Conservation (phyloP, 768 basidiomycete species). For the Leccinellum luteum region DNA sequence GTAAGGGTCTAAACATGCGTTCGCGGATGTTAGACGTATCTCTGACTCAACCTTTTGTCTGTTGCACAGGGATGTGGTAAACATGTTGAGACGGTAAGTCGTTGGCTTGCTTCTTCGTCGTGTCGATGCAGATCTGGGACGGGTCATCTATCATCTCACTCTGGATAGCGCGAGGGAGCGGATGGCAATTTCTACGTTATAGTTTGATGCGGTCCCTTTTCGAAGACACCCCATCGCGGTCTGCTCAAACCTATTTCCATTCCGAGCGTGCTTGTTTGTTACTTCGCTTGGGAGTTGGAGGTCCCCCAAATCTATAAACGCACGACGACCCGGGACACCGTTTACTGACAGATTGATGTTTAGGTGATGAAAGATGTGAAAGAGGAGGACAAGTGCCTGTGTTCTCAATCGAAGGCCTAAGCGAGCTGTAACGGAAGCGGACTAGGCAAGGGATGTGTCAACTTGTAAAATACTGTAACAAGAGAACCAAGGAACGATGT, state of each 20-base stretch:
- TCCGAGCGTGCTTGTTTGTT: slow-evolving; percentile 1
- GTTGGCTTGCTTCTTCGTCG: slow-evolving; percentile 10
- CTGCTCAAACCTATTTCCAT: slow-evolving; percentile 23
- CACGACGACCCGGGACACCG: slow-evolving; percentile 24
- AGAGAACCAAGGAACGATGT: slow-evolving; percentile 15
- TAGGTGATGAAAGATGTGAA: slow-evolving; percentile 51
- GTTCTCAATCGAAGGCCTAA: slow-evolving; percentile 29
- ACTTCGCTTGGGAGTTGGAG: slow-evolving; percentile 22
- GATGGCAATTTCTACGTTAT: slow-evolving; percentile 25
- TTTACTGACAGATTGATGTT: slow-evolving; percentile 20
- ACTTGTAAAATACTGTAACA: slow-evolving; percentile 8
- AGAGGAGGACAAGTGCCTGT: slow-evolving; percentile 49
- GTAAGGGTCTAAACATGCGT: slow-evolving; percentile 6
- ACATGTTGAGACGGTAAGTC: slow-evolving; percentile 62
- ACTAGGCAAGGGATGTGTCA: slow-evolving; percentile 9
- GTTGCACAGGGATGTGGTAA: slow-evolving; percentile 61
- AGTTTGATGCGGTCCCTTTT: slow-evolving; percentile 37
- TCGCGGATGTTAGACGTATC: slow-evolving; percentile 19
- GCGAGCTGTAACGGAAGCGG: slow-evolving; percentile 10
- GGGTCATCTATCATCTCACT: slow-evolving; percentile 11
- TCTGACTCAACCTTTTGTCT: background rate
- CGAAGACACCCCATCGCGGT: slow-evolving; percentile 32
- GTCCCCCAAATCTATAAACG: slow-evolving; percentile 26
- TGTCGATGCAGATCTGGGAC: slow-evolving; percentile 15
- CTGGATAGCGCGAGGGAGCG: slow-evolving; percentile 5